Conservation (phyloP, 805 yeast species). For the Wickerhamomyces silvicola region DNA sequence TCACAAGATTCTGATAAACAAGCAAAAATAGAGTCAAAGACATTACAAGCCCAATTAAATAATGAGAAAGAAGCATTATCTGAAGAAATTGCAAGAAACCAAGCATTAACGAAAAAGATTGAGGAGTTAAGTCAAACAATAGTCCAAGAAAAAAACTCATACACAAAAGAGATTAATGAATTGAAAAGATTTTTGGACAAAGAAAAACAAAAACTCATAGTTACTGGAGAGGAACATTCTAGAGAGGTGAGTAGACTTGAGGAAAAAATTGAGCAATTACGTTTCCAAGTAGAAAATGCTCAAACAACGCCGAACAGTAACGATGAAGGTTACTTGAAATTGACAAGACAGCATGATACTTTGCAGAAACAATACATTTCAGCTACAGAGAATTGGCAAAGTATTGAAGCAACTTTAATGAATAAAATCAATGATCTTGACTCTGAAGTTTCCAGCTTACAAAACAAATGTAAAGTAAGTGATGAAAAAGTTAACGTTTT, state of each 20-base stretch:
- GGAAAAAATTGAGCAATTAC: constrained; percentile 57
- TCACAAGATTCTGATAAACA: constrained; percentile 22
- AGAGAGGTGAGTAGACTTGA: constrained; percentile 56
- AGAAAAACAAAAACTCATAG: constrained; percentile 27
- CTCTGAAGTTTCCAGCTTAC: constrained; percentile 35
- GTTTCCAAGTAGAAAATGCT: constrained; percentile 53
- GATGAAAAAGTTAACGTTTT: constrained; percentile 23
- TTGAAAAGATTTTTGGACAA: constrained; percentile 26
- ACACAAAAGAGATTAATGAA: constrained; percentile 22
- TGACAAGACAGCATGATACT: constrained; percentile 43
- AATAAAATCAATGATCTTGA: constrained; percentile 40
- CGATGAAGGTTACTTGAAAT: constrained; percentile 36
- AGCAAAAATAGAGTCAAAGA: constrained; percentile 16
- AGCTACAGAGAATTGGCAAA: constrained; percentile 78
- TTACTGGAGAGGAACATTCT: constrained; percentile 16
- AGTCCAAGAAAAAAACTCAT: constrained; percentile 16
- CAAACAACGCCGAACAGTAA: constrained; percentile 23
- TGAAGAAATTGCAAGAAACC: constrained; percentile 14
- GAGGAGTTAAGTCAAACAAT: constrained; percentile 19
- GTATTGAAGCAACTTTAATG: constrained; percentile 62
- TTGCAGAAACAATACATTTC: constrained; percentile 67
- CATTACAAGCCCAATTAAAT: constrained; percentile 13
- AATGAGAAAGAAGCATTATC: constrained; percentile 15
- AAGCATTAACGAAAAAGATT: constrained; percentile 22
- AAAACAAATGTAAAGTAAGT: constrained; percentile 20